A percentile compares a stretch with the other conserved stretches of the same genome.
These are phyloP conservation scores for Cladosporium colombiae DNA, from an alignment of 2,329 filamentous ascomycete species.

Conservation along the genomic window DNA sequence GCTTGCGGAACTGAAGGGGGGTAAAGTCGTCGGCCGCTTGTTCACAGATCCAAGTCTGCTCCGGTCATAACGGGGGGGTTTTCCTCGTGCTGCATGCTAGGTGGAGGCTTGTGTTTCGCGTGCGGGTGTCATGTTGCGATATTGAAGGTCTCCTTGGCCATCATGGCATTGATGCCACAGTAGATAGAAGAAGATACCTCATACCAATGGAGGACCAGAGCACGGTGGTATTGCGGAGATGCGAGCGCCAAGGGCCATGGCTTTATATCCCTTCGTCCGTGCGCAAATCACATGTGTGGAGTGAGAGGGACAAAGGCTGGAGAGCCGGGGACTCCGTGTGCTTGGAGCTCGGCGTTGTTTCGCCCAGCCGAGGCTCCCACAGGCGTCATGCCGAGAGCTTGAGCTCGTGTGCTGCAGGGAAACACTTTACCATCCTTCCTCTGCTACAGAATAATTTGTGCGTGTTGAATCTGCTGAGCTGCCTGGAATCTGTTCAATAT, in stretches of 20 bases:
- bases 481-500: too few species aligned
- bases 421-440: constrained; percentile 1
- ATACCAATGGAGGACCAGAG: background rate
- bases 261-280: constrained; percentile 2
- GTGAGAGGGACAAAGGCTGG: background rate
- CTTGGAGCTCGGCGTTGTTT: background rate
- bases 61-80: background rate
- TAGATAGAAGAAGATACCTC: background rate
- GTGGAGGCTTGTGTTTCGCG: too few species aligned
- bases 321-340: background rate
- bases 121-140: background rate
- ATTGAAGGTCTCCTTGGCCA: background rate
- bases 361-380: background rate
- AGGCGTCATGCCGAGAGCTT: constrained; percentile 1
- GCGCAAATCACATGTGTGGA: constrained; percentile 5
- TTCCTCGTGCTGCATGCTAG: background rate
- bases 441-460: constrained; percentile 1
- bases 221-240: background rate
- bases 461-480: background rate
- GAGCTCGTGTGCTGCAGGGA: background rate
- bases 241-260: background rate
- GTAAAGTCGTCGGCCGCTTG: background rate
- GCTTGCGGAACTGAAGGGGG: background rate
- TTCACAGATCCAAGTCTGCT: background rate
- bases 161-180: background rate